A percentile compares a stretch with the other conserved stretches of the same genome.
phyloP scores from a whole-genome alignment of 108 stramenopile genomes.

The Cyclotella sp. region DNA sequence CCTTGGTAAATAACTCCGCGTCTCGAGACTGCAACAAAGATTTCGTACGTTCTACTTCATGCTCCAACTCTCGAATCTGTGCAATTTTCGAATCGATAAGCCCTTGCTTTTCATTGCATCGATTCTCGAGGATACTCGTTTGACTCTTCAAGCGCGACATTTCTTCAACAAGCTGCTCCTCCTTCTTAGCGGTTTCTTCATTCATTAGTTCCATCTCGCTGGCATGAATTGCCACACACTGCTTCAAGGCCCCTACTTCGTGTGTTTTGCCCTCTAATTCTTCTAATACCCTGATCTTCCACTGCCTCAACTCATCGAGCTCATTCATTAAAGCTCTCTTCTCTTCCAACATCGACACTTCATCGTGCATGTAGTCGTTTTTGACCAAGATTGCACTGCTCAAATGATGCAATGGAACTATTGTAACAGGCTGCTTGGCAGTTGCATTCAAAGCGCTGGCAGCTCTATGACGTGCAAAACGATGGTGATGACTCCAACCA shows the following conservation, averaged over 20 bases:
- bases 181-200: neutral
- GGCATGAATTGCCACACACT: neutral
- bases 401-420: slow-evolving; percentile 5
- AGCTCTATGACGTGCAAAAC: slow-evolving; percentile 21
- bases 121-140: neutral
- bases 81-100: neutral
- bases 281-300: slow-evolving; percentile 5
- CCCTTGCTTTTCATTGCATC: neutral
- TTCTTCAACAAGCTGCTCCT: neutral
- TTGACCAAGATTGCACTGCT: neutral
- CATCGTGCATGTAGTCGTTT: slow-evolving; percentile 8
- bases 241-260: neutral
- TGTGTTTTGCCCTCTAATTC: neutral
- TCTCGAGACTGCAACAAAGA: neutral
- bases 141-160: neutral
- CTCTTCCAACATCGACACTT: neutral
- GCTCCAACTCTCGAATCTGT: slow-evolving; percentile 7
- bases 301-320: slow-evolving; percentile 4
- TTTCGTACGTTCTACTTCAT: neutral
- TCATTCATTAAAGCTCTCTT: slow-evolving; percentile 1
- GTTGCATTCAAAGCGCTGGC: neutral
- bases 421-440: neutral
- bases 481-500: slow-evolving; percentile 16
- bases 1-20: neutral
- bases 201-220: slow-evolving; percentile 7